These are phyloP conservation scores for Paratinospora sagittata DNA, from an alignment of 164 flowering plant species.

Conservation along the genomic window DNA sequence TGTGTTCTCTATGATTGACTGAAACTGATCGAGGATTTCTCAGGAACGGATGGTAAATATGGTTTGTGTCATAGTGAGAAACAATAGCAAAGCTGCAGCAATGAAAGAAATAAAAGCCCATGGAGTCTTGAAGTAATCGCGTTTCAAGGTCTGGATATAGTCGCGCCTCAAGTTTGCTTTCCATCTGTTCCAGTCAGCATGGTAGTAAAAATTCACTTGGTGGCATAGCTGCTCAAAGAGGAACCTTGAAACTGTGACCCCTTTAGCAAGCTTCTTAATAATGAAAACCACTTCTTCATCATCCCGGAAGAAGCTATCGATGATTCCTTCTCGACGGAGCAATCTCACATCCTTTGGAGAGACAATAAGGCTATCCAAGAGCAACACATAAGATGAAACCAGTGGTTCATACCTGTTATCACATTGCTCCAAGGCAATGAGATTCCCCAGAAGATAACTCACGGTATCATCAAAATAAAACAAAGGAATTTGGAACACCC, in stretches of 20 bases:
- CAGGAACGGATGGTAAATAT: conserved; percentile 14
- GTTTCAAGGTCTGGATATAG: conserved; percentile 9
- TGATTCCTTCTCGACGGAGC: conserved; percentile 1
- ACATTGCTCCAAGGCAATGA: conserved; percentile 13
- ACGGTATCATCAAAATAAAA: background rate
- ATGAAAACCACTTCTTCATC: conserved; percentile 5
- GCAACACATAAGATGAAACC: conserved; percentile 6
- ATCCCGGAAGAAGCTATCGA: conserved; percentile 2
- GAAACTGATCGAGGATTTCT: background rate
- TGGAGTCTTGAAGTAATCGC: conserved; percentile 17
- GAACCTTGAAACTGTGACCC: background rate
- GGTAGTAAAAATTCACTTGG: conserved; percentile 9
- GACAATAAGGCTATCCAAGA: conserved; percentile 7
- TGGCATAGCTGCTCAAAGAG: conserved; percentile 5
- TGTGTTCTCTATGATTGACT: too few relatives aligned
- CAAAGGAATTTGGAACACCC: conserved; percentile 7
- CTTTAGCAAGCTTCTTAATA: conserved; percentile 8
- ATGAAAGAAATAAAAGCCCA: conserved; percentile 14
- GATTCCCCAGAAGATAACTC: conserved; percentile 6
- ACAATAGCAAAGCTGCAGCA: conserved; percentile 14
- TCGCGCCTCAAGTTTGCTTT: conserved; percentile 13
- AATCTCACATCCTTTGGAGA: conserved; percentile 9
- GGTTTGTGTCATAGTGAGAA: conserved; percentile 12
- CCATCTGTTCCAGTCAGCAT: conserved; percentile 12
- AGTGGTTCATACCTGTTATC: background rate